A percentile compares a stretch with the other conserved stretches of the same genome.
phyloP scores from a whole-genome alignment of 805 yeast species.

The Zygotorulaspora danielsina region DNA sequence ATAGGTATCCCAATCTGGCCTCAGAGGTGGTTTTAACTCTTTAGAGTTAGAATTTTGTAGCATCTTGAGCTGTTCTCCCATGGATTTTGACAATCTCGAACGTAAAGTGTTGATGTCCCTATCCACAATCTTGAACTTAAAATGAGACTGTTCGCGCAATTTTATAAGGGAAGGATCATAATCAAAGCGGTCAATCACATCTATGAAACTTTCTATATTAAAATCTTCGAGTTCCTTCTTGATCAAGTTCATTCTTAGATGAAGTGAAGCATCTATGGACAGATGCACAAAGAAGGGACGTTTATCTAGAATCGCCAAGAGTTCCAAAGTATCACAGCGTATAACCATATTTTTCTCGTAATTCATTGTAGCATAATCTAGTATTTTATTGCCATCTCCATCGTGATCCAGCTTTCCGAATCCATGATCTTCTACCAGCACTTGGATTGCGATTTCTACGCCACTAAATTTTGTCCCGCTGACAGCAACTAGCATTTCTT shows the following conservation, averaged over 20 bases:
- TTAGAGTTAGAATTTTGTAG: slow-evolving; percentile 15
- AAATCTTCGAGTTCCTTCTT: slow-evolving; percentile 14
- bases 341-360: slow-evolving; percentile 66
- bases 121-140: slow-evolving; percentile 21
- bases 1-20: slow-evolving; percentile 96
- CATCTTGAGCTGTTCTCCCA: slow-evolving; percentile 15
- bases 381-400: slow-evolving; percentile 38
- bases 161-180: slow-evolving; percentile 16
- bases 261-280: slow-evolving; percentile 68
- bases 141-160: slow-evolving; percentile 26
- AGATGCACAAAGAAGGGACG: slow-evolving; percentile 84
- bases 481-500: slow-evolving; percentile 27
- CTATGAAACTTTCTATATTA: slow-evolving; percentile 38
- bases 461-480: slow-evolving; percentile 31
- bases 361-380: slow-evolving; percentile 57
- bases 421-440: slow-evolving; percentile 16
- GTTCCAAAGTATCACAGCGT: slow-evolving; percentile 40
- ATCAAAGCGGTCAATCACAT: slow-evolving; percentile 30
- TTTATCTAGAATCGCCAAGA: slow-evolving; percentile 48
- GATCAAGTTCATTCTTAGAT: slow-evolving; percentile 38
- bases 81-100: slow-evolving; percentile 11
- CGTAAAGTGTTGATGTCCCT: slow-evolving; percentile 6
- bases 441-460: slow-evolving; percentile 18
- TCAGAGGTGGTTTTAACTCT: slow-evolving; percentile 29
- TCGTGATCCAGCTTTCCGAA: slow-evolving; percentile 21